A percentile compares a stretch with the other conserved stretches of the same genome.
phyloP scores from a whole-genome alignment of 139 green algal species.

The Chlamydomonas urium region DNA sequence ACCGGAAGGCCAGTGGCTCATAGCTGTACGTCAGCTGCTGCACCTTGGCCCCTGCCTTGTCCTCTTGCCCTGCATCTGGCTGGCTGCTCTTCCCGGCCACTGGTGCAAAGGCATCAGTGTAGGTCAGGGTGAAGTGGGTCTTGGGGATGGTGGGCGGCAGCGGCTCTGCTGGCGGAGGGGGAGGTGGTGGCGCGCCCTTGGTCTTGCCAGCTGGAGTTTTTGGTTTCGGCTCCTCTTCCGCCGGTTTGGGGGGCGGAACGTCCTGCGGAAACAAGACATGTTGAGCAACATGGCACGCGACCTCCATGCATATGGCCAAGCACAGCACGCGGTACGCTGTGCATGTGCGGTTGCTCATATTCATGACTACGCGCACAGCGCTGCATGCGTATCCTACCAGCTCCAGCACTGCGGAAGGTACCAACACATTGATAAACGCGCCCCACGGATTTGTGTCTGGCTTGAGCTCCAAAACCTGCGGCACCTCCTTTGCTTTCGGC shows the following conservation, averaged over 20 bases:
- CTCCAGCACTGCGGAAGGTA: background rate
- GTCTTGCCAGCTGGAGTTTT: background rate
- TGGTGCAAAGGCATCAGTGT: background rate
- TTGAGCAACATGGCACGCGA: background rate
- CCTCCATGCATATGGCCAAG: background rate
- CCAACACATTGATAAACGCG: background rate
- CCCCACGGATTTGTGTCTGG: background rate
- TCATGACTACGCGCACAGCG: background rate
- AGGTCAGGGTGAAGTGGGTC: slow-evolving; percentile 2
- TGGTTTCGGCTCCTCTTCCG: background rate
- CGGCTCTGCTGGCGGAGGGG: background rate
- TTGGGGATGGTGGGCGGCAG: background rate
- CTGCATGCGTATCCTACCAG: background rate
- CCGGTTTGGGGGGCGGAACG: background rate
- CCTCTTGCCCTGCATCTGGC: background rate
- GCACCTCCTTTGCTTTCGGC: background rate
- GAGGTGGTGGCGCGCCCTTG: background rate
- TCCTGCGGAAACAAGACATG: background rate
- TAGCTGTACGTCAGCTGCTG: background rate
- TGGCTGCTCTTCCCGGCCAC: background rate
- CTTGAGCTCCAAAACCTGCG: background rate
- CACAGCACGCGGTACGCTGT: background rate
- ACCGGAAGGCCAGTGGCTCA: background rate
- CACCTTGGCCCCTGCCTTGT: background rate
- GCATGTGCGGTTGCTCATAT: background rate